Percentiles rank a stretch among this genome's conserved stretches.
These are phyloP conservation scores for Paecilomyces sp. DNA, from an alignment of 2,329 filamentous ascomycete species.

Conservation along the genomic window DNA sequence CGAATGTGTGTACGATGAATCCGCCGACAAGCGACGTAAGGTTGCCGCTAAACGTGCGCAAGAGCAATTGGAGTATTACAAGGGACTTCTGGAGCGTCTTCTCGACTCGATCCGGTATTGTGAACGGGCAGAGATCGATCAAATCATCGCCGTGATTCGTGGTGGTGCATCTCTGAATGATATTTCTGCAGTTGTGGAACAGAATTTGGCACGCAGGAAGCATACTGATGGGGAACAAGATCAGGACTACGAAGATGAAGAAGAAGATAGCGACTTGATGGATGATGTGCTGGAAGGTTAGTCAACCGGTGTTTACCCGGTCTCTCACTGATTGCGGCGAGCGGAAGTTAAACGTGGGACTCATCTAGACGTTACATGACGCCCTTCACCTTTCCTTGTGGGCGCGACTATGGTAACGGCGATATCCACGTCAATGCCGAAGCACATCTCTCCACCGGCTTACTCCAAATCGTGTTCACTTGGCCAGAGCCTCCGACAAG, in stretches of 20 bases:
- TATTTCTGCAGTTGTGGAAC: not conserved
- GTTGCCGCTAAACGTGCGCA: slow-evolving; percentile 19
- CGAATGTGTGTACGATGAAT: slow-evolving; percentile 26
- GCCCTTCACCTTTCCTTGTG: not conserved
- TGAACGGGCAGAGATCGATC: slow-evolving; percentile 12
- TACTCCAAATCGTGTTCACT: not conserved
- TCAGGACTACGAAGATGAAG: not conserved
- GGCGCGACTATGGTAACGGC: not conserved
- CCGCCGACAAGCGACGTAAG: slow-evolving; percentile 30
- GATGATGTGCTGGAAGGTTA: not conserved
- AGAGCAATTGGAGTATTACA: slow-evolving; percentile 21
- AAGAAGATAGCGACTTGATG: not conserved
- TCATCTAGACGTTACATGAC: not conserved
- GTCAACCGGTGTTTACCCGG: not conserved
- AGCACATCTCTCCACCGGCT: not conserved
- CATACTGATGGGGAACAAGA: not conserved
- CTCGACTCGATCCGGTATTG: slow-evolving; percentile 17
- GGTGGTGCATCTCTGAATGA: slow-evolving; percentile 8
- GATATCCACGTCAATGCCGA: not conserved
- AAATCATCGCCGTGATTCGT: slow-evolving; percentile 20
- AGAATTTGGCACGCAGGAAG: not conserved
- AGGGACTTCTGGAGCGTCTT: slow-evolving; percentile 19
- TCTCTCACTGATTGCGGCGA: not conserved
- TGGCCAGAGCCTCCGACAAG: not conserved
- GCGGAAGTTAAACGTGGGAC: not conserved